Evolutionary conservation across 768 basidiomycete genomes (phyloP), one percentile per base, ranked within the genome.

Genomic region (Floccularia luteovirens): DNA sequence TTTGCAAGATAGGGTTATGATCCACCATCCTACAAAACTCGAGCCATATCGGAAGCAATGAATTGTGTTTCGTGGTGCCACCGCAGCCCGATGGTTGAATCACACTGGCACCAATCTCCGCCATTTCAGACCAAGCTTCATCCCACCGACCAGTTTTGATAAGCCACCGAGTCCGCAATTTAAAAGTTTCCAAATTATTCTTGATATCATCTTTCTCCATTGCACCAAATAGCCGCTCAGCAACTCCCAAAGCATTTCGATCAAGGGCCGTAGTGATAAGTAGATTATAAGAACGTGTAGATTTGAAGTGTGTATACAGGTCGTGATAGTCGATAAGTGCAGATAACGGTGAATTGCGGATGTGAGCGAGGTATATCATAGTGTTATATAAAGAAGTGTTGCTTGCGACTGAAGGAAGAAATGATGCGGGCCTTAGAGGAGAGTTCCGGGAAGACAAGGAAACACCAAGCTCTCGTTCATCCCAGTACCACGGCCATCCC

Each of bases 111-210:
- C n/a, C n/a, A n/a, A n/a, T n/a, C n/a, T n/a, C n/a, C n/a, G n/a
- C 49, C 20, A 67, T 61, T 35, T 64, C 61, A 11, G 48, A 47
- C 78, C 79, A 84, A 16, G 80, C 83, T 17, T 64, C 55, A 8
- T 67, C 54, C 81, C 82, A 85, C 31, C 53, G 56, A 5, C 75
- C 81, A 3, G 64, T 62, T 33, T 69, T 64, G 32, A 85, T 62
- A 38, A 80, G 56, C 62, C 68, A 74, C 14, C 84, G 72, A 44
- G 74, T 67, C 41, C 65, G 62, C 27, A 85, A 56, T 56, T 72
- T 72, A 55, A 66, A 62, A 1, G 83, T 82, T 49, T 79, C 74
- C 35, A 69, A 41, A 53, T 81, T 69, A 24, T 54, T 59, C 3
- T 48, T 51, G 2, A 82, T 49, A 4, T 56, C 50, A 21, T 66